A percentile compares a stretch with the other conserved stretches of the same genome.
These are phyloP conservation scores for Arabis alpina DNA, from an alignment of 345 rosid species.

Conservation along the genomic window DNA sequence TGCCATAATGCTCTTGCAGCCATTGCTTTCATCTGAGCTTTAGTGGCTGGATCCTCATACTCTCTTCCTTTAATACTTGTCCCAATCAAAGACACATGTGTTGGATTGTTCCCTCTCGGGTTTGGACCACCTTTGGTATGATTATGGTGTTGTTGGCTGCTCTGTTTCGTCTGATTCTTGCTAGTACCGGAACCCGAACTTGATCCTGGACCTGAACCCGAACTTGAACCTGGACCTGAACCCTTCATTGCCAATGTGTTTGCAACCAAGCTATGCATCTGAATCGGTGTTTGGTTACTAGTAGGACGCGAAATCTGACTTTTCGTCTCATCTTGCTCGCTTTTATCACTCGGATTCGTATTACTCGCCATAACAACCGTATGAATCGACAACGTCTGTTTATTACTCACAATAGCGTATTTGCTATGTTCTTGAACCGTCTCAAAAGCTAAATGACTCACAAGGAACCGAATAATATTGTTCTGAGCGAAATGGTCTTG, in stretches of 20 bases:
- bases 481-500: conserved; percentile 76
- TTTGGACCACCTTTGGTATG: conserved; percentile 36
- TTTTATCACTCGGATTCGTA: conserved; percentile 1
- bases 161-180: conserved; percentile 32
- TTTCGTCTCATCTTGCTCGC: conserved; percentile 32
- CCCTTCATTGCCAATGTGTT: conserved; percentile 49
- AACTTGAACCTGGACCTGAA: conserved; percentile 14
- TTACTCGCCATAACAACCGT: conserved; percentile 59
- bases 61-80: conserved; percentile 70
- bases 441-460: conserved; percentile 85
- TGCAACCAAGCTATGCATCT: conserved; percentile 55
- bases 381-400: conserved; percentile 55
- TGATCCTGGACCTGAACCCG: neutral
- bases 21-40: conserved; percentile 82
- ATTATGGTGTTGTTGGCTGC: conserved; percentile 34
- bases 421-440: conserved; percentile 81
- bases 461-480: conserved; percentile 73
- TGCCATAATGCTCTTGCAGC: conserved; percentile 80
- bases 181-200: conserved; percentile 14
- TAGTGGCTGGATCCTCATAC: conserved; percentile 56
- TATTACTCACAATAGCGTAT: conserved; percentile 57
- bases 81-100: conserved; percentile 53
- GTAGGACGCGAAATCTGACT: conserved; percentile 49
- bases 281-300: conserved; percentile 48
- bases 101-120: conserved; percentile 43